These are phyloP conservation scores for Citeromyces hawaiiensis DNA, from an alignment of 1,139 yeast genomes.

Conservation along the genomic window DNA sequence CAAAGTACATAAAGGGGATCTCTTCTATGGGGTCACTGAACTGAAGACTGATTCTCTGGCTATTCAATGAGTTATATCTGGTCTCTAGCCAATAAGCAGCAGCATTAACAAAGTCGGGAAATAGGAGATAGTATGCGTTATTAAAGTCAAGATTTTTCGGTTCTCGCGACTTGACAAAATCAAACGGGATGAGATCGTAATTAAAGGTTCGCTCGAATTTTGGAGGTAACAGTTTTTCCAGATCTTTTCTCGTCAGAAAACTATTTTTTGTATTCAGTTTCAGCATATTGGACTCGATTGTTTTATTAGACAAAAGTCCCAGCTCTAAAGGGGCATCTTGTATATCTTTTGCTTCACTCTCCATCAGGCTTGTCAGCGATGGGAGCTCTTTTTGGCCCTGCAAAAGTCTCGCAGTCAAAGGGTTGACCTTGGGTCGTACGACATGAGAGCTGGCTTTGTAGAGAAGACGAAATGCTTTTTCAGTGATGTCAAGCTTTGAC, in stretches of 20 bases:
- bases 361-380: background rate
- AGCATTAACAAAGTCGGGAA: constrained; percentile 33
- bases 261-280: constrained; percentile 23
- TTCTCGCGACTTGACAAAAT: constrained; percentile 32
- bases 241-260: constrained; percentile 24
- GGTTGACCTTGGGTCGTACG: background rate
- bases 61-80: constrained; percentile 32
- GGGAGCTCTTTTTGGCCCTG: background rate
- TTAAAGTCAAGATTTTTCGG: constrained; percentile 28
- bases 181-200: constrained; percentile 10
- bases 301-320: background rate
- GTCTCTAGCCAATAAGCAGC: constrained; percentile 37
- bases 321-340: background rate
- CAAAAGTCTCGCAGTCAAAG: background rate
- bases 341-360: background rate
- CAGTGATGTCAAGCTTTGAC: background rate
- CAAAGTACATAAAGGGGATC: constrained; percentile 7
- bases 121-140: constrained; percentile 38
- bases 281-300: constrained; percentile 16
- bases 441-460: background rate
- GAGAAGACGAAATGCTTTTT: background rate
- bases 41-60: constrained; percentile 28
- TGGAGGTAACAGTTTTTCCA: constrained; percentile 11
- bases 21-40: constrained; percentile 21
- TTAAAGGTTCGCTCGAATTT: constrained; percentile 1